Percentiles rank a stretch among this genome's conserved stretches.
phyloP scores from a whole-genome alignment of 2,329 filamentous ascomycete species.

The Fusarium albidum region DNA sequence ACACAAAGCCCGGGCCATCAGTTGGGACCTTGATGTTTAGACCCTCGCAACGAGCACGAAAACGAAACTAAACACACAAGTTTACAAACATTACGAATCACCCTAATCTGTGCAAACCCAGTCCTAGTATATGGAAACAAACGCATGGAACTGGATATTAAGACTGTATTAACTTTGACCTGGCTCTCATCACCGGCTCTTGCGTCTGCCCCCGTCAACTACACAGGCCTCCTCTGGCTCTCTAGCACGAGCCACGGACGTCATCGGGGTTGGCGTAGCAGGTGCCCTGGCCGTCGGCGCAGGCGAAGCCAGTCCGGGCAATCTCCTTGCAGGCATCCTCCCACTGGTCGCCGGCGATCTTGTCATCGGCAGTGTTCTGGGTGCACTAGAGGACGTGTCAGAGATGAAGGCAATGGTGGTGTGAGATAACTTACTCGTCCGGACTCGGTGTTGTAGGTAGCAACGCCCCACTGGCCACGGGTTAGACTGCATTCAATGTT shows the following conservation, averaged over 20 bases:
- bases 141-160: no score
- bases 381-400: conserved; percentile 22
- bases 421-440: conserved; percentile 20
- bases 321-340: conserved; percentile 32
- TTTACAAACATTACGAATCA: no score
- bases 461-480: conserved; percentile 23
- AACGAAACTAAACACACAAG: no score
- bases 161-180: no score
- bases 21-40: no score
- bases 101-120: no score
- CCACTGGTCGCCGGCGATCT: conserved; percentile 34
- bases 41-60: no score
- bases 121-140: no score
- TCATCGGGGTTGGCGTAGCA: conserved; percentile 23
- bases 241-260: conserved; percentile 27
- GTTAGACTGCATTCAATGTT: background rate
- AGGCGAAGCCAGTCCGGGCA: conserved; percentile 24
- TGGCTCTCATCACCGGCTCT: no score
- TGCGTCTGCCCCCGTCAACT: no score
- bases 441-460: conserved; percentile 19
- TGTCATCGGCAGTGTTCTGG: conserved; percentile 11
- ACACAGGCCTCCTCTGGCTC: no score
- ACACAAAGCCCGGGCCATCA: no score
- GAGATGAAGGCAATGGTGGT: accelerated
- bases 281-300: conserved; percentile 30